phyloP scores from a whole-genome alignment of 116 monocot species.

The Cymodocea nodosa region DNA sequence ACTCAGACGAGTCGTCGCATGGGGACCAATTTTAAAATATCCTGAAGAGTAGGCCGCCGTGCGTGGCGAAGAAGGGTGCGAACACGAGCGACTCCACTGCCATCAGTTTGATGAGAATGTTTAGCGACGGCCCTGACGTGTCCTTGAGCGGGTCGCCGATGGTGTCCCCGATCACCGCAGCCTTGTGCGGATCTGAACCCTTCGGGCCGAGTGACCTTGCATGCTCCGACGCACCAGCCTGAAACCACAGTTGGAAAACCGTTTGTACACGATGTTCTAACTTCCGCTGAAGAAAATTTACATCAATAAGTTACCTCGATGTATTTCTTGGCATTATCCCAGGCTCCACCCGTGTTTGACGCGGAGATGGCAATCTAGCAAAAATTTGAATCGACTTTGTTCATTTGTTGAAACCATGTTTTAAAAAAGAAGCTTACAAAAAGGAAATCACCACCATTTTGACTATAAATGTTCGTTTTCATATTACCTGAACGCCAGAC shows the following conservation, averaged over 20 bases:
- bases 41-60: constrained; percentile 49
- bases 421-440: not conserved
- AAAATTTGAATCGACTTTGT: not conserved
- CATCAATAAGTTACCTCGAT: constrained; percentile 15
- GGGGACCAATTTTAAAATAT: constrained; percentile 19
- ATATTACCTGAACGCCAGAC: constrained; percentile 24
- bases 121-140: constrained; percentile 31
- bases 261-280: not conserved
- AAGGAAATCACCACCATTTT: not conserved
- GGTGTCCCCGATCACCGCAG: constrained; percentile 34
- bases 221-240: constrained; percentile 34
- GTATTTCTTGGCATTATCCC: constrained; percentile 37
- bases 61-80: constrained; percentile 30
- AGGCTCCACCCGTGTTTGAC: constrained; percentile 34
- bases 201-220: constrained; percentile 24
- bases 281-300: no score
- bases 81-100: constrained; percentile 33
- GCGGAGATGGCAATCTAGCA: constrained; percentile 31
- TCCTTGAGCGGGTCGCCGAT: constrained; percentile 37
- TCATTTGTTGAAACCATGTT: not conserved
- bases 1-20: no score
- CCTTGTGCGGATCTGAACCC: constrained; percentile 31
- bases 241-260: not conserved
- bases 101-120: constrained; percentile 37
- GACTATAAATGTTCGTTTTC: not conserved